These are phyloP conservation scores for Blastobotrys buckinghamii DNA, from an alignment of 1,139 yeast genomes.

Conservation along the genomic window DNA sequence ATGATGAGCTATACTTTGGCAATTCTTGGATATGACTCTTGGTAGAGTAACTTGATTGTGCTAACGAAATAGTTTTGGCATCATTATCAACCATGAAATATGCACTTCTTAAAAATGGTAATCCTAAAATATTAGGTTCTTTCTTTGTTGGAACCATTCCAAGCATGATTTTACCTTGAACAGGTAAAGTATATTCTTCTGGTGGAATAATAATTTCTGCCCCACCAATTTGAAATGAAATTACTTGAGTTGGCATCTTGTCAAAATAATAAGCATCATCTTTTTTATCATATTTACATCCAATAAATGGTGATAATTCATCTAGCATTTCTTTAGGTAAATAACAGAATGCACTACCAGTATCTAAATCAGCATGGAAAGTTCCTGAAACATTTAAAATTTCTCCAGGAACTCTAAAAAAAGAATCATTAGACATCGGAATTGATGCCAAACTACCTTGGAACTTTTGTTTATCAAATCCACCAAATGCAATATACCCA, in stretches of 20 bases:
- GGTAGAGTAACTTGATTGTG: slow-evolving; percentile 43
- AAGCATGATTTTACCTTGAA: slow-evolving; percentile 15
- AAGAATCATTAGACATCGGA: slow-evolving; percentile 34
- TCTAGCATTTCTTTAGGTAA: slow-evolving; percentile 38
- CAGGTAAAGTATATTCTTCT: slow-evolving; percentile 14
- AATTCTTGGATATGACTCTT: slow-evolving; percentile 17
- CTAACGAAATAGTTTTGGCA: slow-evolving; percentile 53
- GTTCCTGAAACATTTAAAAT: slow-evolving; percentile 11
- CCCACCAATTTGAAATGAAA: slow-evolving; percentile 26
- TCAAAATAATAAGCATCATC: slow-evolving; percentile 18
- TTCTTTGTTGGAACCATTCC: slow-evolving; percentile 22
- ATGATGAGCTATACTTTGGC: neutral
- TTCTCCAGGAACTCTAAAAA: slow-evolving; percentile 14
- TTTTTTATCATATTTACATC: slow-evolving; percentile 9
- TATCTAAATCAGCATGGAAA: slow-evolving; percentile 44
- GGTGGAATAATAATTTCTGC: slow-evolving; percentile 27
- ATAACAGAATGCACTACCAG: slow-evolving; percentile 59
- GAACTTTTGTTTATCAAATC: slow-evolving; percentile 50
- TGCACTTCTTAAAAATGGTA: slow-evolving; percentile 65
- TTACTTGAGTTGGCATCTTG: slow-evolving; percentile 13
- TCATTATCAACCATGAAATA: slow-evolving; percentile 64
- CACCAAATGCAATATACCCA: slow-evolving; percentile 44
- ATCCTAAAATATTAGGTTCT: slow-evolving; percentile 49
- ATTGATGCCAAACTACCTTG: slow-evolving; percentile 45
- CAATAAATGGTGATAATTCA: slow-evolving; percentile 23